Evolutionary conservation across 352 stramenopile species (phyloP), one percentile per base, ranked within the genome.

Genomic region (Pythium pyrilobum): DNA sequence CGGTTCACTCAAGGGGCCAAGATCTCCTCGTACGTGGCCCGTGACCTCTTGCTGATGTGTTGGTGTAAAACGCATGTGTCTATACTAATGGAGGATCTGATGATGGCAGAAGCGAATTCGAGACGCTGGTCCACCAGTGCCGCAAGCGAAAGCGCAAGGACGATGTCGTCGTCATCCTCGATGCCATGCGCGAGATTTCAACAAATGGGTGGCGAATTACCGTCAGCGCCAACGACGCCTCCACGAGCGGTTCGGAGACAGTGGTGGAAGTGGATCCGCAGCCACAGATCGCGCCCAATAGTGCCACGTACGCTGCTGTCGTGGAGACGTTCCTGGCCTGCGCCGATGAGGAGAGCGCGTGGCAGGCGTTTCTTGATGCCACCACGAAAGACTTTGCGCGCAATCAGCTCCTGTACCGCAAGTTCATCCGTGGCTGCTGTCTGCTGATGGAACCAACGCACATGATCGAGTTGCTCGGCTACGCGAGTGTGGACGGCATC

Each of bases 141-240:
- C 76, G 80, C 20, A 90, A 90, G 59, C 67, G 80, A 3, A 90
- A 90, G 48, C 85, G 80, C 71, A 87, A 84, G 36, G 73, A 90
- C 38, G 73, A 87, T 21, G 64, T 89, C 13, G 42, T 56, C 3
- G 60, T 81, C 23, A 82, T 89, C 59, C 54, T 90, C 8, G 52
- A 84, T 9, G 72, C 69, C 2, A 88, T 90, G 73, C 56, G 57
- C 4, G 27, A 72, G 10, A 51, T 90, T 12, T 61, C 72, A 2
- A 57, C 68, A 0, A 66, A 69, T 23, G 72, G 77, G 3, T 84
- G 73, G 71, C 43, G 32, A 5, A 4, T 52, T 11, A 47, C 25
- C 5, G 32, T n/a, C 18, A 50, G 34, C 27, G 41, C 29, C 13
- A 13, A 41, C 6, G 38, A 44, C 23, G 13, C 7, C n/a, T n/a